Evolutionary conservation across 2,329 filamentous ascomycete genomes (phyloP).

Genomic region (Talaromyces amestolkiae): DNA sequence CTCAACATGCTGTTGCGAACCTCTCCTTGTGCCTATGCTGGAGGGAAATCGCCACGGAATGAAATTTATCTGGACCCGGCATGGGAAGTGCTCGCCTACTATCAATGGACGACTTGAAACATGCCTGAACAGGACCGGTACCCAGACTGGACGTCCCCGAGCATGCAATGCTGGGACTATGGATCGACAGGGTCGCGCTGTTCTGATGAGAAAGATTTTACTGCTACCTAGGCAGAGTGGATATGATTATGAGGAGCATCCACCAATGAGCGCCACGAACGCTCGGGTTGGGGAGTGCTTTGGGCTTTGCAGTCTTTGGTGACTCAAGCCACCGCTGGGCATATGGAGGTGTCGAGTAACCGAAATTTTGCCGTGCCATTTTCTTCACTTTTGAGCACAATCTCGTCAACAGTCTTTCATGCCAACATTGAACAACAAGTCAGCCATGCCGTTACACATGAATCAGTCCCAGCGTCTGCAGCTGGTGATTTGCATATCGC

Average conservation of each 20-base stretch:
- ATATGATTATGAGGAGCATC: background rate
- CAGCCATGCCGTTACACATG: background rate
- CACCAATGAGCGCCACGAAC: background rate
- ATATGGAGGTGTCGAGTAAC: background rate
- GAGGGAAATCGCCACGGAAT: background rate
- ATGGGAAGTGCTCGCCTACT: background rate
- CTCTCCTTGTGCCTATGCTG: background rate
- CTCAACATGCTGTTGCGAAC: background rate
- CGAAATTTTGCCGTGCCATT: background rate
- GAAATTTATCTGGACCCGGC: background rate
- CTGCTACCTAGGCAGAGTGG: background rate
- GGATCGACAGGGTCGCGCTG: background rate
- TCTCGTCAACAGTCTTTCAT: background rate
- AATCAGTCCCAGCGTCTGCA: constrained; percentile 24
- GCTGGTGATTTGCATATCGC: constrained; percentile 47
- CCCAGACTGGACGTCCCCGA: background rate
- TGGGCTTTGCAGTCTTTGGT: background rate
- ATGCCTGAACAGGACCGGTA: background rate
- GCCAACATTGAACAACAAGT: background rate
- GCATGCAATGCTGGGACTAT: background rate
- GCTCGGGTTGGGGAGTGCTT: background rate
- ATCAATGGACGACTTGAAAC: background rate
- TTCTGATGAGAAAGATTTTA: background rate
- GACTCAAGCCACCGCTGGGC: background rate
- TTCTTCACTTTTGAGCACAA: background rate